Evolutionary conservation across 2,329 filamentous ascomycete genomes (phyloP).

Genomic region (Diaporthe sp.): DNA sequence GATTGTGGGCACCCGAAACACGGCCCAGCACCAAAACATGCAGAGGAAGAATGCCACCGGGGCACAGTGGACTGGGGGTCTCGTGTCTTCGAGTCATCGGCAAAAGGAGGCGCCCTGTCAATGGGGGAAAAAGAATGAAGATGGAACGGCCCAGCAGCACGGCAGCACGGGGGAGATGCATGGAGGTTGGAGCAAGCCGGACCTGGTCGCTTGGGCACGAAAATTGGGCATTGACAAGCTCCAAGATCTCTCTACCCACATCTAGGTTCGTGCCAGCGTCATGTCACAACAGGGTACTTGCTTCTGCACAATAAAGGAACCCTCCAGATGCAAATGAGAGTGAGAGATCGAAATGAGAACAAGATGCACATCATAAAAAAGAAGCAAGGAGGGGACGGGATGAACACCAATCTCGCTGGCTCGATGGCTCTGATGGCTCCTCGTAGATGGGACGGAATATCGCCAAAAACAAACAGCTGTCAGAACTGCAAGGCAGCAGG

Average conservation of each 20-base stretch:
- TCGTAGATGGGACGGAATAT: background rate
- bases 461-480: background rate
- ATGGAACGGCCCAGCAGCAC: constrained; percentile 3
- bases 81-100: constrained; percentile 27
- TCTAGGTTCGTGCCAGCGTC: constrained; percentile 9
- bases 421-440: background rate
- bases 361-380: constrained; percentile 10
- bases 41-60: constrained; percentile 13
- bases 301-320: constrained; percentile 22
- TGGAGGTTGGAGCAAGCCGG: constrained; percentile 11
- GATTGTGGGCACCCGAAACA: constrained; percentile 30
- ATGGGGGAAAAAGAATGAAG: background rate
- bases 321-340: constrained; percentile 6
- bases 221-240: constrained; percentile 27
- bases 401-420: background rate
- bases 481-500: background rate
- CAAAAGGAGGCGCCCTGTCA: constrained; percentile 20
- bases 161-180: background rate
- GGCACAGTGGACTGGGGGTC: background rate
- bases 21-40: constrained; percentile 31
- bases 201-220: constrained; percentile 25
- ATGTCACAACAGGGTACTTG: constrained; percentile 6
- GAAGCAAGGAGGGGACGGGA: constrained; percentile 15
- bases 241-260: constrained; percentile 1
- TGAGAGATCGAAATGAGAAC: constrained; percentile 17